Evolutionary conservation across 306 rosid genomes (phyloP), one percentile per base, ranked within the genome.

Genomic region (Casuarina cunninghamiana): DNA sequence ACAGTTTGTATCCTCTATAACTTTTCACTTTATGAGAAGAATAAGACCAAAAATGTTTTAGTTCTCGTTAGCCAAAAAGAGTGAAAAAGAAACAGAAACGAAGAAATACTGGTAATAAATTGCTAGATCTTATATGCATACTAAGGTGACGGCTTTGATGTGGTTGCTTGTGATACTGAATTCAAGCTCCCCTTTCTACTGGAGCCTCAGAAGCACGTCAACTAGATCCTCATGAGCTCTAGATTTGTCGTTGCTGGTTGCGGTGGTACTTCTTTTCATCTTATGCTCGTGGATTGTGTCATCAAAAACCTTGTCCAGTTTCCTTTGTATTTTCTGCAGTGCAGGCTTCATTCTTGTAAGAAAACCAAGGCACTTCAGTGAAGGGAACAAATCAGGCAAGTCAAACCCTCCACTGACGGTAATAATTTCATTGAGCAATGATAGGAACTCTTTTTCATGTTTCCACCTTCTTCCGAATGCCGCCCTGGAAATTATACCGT

Each of bases 361-460:
- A 42, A 17, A 38, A n/a, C 49, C 7, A 3, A 78, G 39, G 38
- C 16, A 57, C 5, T 16, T 57, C 0, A 77, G 16, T 1, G 80
- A 77, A 77, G 80, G 80, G 65, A 65, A 77, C 65, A 58, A 77
- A 53, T 67, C 78, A 9, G 54, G 67, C 16, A 68, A 1, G 12
- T 21, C 44, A 11, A 67, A 53, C 3, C 80, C 68, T 19, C 44
- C 16, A 15, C 21, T 21, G 3, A 42, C 62, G 12, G 0, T 38
- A 10, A 53, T 17, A 0, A 39, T 5, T 38, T 67, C 74, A 6
- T 65, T 6, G 32, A 76, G 43, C 46, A 39, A 53, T 15, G 26
- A 12, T 6, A 57, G 21, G 49, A 51, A 77, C 26, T 77, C 80
- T 13, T 53, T 50, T 16, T 66, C 54, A 13, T 57, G 4, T 16